A percentile compares a stretch with the other conserved stretches of the same genome.
Conservation (phyloP, 2,329 filamentous ascomycete species). For the Talaromyces sp. region DNA sequence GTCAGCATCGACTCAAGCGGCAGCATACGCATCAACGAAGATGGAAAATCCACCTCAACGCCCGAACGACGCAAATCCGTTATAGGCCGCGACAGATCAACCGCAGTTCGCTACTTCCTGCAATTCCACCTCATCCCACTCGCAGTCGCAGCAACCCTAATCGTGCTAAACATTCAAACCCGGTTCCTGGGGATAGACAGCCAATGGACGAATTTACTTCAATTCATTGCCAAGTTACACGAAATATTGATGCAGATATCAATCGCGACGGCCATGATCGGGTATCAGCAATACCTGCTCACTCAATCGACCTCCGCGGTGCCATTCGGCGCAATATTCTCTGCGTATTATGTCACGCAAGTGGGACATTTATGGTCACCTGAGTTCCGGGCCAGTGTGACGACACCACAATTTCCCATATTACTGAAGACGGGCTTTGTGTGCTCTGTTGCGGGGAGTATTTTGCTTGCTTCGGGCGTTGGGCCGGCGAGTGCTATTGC, state of each 20-base stretch:
- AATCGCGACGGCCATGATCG: constrained; percentile 1
- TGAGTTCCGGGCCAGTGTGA: constrained; percentile 16
- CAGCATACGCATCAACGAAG: constrained; percentile 4
- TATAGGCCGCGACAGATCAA: not conserved
- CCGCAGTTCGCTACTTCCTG: not conserved
- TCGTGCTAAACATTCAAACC: not conserved
- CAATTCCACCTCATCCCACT: not conserved
- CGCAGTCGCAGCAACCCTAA: not conserved
- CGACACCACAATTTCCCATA: not conserved
- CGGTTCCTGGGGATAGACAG: not conserved
- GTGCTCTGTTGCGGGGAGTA: constrained; percentile 15
- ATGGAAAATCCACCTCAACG: not conserved
- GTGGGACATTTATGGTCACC: constrained; percentile 12
- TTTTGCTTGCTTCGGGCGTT: constrained; percentile 14
- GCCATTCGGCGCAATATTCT: constrained; percentile 18
- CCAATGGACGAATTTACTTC: constrained; percentile 2
- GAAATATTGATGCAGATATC: constrained; percentile 9
- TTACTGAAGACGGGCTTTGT: constrained; percentile 14
- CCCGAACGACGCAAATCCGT: not conserved
- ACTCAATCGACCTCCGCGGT: not conserved
- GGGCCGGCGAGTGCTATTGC: constrained; percentile 19
- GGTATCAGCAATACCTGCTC: constrained; percentile 5
- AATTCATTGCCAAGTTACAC: not conserved
- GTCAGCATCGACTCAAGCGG: constrained; percentile 4
- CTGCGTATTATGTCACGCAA: constrained; percentile 10